Conservation (phyloP, 257 asterid species). For the Mitragyna speciosa region DNA sequence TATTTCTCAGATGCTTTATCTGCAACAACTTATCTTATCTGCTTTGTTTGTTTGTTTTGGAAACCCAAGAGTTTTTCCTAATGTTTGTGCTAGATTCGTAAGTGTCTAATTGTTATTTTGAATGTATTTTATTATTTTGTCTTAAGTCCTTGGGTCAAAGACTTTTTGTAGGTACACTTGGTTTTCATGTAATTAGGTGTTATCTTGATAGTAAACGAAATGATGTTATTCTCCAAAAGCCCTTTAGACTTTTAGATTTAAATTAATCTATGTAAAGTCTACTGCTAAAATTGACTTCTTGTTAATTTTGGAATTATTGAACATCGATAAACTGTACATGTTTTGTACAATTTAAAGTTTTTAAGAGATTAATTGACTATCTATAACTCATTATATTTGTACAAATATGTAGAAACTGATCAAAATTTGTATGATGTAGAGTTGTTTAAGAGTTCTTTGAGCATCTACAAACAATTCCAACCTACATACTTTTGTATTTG, state of each 20-base stretch:
- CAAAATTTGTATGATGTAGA: not conserved
- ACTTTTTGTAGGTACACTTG: not conserved
- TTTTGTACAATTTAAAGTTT: too few relatives aligned
- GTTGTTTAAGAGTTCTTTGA: not conserved
- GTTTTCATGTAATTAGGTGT: slow-evolving; percentile 1
- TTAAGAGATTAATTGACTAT: not conserved
- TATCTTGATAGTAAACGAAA: slow-evolving; percentile 4
- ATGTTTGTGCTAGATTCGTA: not conserved
- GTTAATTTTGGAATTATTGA: not conserved
- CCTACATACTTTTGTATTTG: not conserved
- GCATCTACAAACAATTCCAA: not conserved
- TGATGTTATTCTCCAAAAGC: not conserved
- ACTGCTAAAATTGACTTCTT: too few relatives aligned
- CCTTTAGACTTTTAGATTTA: too few relatives aligned
- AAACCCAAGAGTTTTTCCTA: not conserved
- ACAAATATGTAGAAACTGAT: too few relatives aligned
- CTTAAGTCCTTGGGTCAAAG: not conserved
- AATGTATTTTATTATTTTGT: not conserved
- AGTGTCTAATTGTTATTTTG: not conserved
- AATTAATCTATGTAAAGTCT: not conserved
- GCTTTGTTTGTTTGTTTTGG: not conserved
- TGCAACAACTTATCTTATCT: not conserved
- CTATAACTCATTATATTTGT: too few relatives aligned
- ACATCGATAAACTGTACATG: not conserved
- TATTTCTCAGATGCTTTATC: slow-evolving; percentile 13